A percentile compares a stretch with the other conserved stretches of the same genome.
These are phyloP conservation scores for Pseudogymnoascus sp. DNA, from an alignment of 2,329 filamentous ascomycete genomes.

Conservation along the genomic window DNA sequence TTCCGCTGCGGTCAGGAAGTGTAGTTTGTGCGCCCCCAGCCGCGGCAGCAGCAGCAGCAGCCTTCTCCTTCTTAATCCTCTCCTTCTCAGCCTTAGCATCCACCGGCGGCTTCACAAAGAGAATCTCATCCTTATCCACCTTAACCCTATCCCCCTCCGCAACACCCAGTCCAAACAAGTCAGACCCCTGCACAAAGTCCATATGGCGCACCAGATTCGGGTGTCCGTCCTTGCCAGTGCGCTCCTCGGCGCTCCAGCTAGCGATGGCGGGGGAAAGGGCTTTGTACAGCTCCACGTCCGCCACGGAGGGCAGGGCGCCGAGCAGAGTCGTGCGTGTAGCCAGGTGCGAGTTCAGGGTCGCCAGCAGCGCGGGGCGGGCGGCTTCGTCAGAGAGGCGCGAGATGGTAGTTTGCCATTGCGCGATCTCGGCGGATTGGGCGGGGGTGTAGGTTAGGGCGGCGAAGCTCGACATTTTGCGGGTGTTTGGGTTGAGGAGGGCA, in stretches of 20 bases:
- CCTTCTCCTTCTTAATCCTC: slow-evolving; percentile 93
- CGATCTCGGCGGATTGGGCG: slow-evolving; percentile 77
- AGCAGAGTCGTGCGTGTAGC: slow-evolving; percentile 82
- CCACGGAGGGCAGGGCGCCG: slow-evolving; percentile 80
- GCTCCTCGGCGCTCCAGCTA: slow-evolving; percentile 74
- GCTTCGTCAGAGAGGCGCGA: slow-evolving; percentile 59
- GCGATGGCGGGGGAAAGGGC: slow-evolving; percentile 68
- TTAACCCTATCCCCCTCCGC: slow-evolving; percentile 65
- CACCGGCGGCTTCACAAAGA: slow-evolving; percentile 80
- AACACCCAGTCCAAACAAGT: slow-evolving; percentile 63
- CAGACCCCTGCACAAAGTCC: slow-evolving; percentile 90
- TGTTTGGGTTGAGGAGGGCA: slow-evolving; percentile 33
- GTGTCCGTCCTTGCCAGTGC: slow-evolving; percentile 79
- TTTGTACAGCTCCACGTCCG: slow-evolving; percentile 77
- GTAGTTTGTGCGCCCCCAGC: slow-evolving; percentile 38
- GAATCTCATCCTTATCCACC: slow-evolving; percentile 70
- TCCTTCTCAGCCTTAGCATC: slow-evolving; percentile 95
- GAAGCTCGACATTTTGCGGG: slow-evolving; percentile 58
- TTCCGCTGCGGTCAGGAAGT: slow-evolving; percentile 49
- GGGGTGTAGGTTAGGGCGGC: slow-evolving; percentile 62
- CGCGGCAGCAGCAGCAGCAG: slow-evolving; percentile 48
- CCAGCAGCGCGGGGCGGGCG: slow-evolving; percentile 56
- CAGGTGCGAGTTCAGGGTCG: slow-evolving; percentile 77
- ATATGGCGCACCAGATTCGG: slow-evolving; percentile 86
- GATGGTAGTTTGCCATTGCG: slow-evolving; percentile 78